A percentile compares a stretch with the other conserved stretches of the same genome.
Evolutionary conservation across 2,329 filamentous ascomycete genomes (phyloP).

Genomic region (Aureobasidium sp.): DNA sequence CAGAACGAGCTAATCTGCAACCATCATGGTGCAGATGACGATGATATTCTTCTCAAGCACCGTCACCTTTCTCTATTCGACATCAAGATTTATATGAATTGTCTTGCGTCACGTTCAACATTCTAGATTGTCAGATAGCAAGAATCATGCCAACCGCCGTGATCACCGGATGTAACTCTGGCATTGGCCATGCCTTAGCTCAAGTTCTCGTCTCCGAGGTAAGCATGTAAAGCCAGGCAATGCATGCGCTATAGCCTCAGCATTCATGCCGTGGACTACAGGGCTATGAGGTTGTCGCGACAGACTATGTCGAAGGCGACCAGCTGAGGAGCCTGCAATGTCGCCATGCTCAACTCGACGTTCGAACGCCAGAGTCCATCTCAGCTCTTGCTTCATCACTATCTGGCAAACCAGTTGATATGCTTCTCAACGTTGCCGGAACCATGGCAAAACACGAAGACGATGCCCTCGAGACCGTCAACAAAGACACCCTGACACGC

Average conservation of each 20-base stretch:
- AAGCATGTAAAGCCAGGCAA: not conserved
- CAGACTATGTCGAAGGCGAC: slow-evolving; percentile 27
- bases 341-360: slow-evolving; percentile 29
- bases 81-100: not conserved
- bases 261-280: slow-evolving; percentile 14
- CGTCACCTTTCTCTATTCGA: too few relatives aligned
- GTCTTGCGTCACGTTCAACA: not conserved
- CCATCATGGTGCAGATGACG: slow-evolving; percentile 9
- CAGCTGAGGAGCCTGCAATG: slow-evolving; percentile 29
- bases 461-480: slow-evolving; percentile 31
- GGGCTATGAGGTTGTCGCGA: slow-evolving; percentile 31
- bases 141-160: slow-evolving; percentile 34
- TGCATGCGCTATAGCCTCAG: not conserved
- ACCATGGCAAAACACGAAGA: slow-evolving; percentile 28
- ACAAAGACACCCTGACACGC: slow-evolving; percentile 26
- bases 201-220: slow-evolving; percentile 27
- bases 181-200: slow-evolving; percentile 35
- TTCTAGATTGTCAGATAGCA: not conserved
- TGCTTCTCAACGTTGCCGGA: slow-evolving; percentile 36
- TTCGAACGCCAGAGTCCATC: slow-evolving; percentile 32
- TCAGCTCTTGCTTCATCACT: slow-evolving; percentile 28
- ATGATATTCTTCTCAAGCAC: not conserved
- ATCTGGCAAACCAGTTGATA: slow-evolving; percentile 28
- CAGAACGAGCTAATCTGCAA: not conserved
- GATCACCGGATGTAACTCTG: slow-evolving; percentile 37